Percentiles rank a stretch among this genome's conserved stretches.
These are phyloP conservation scores for Russula ochroleuca DNA, from an alignment of 768 basidiomycete species.

Conservation along the genomic window DNA sequence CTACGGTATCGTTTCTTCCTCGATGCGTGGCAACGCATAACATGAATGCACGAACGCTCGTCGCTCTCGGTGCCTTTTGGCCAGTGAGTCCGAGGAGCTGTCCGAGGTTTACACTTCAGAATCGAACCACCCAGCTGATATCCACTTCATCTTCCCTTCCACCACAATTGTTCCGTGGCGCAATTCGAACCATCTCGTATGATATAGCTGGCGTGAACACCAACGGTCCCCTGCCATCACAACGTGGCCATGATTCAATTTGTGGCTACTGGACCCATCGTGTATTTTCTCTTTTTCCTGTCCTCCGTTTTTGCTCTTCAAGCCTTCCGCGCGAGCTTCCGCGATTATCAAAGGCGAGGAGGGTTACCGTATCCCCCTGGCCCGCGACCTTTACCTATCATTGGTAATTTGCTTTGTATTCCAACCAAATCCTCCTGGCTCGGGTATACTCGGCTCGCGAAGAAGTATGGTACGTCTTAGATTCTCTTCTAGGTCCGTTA, in stretches of 20 bases:
- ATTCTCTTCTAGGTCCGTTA: not conserved
- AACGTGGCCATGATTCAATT: not conserved
- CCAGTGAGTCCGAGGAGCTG: no score
- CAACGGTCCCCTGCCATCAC: not conserved
- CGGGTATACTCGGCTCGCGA: not conserved
- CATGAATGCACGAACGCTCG: no score
- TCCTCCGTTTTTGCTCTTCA: not conserved
- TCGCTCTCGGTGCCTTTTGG: no score
- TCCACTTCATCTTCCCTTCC: not conserved
- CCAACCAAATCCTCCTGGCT: conserved; percentile 1
- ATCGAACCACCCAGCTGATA: not conserved
- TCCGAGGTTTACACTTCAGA: no score
- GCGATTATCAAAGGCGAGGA: not conserved
- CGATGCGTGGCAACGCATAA: no score
- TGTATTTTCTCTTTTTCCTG: not conserved
- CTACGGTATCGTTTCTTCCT: no score
- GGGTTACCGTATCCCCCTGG: conserved; percentile 16
- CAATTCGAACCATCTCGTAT: not conserved
- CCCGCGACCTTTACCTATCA: conserved; percentile 6
- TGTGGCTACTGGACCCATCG: not conserved
- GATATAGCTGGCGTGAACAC: not conserved
- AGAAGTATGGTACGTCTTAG: conserved; percentile 9
- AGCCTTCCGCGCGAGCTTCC: not conserved
- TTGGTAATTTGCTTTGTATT: conserved; percentile 11
- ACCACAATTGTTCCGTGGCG: not conserved